Evolutionary conservation across 352 stramenopile genomes (phyloP), one percentile per base, ranked within the genome.

Genomic region (Phytophthora litchii): DNA sequence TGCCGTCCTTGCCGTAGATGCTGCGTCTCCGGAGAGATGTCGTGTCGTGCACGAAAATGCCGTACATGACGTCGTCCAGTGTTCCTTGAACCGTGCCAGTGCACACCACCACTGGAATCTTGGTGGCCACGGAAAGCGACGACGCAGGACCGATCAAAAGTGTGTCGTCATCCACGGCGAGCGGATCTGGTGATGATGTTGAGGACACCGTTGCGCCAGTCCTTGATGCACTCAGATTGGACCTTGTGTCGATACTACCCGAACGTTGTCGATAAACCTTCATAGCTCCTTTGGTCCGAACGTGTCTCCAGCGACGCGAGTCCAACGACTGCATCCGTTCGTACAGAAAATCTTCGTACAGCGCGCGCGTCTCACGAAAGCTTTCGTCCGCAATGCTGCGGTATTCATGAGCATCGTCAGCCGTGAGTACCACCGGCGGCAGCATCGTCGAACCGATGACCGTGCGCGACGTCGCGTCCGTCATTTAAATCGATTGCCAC

Each of bases 51-150:
- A 70, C 70, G 21, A 70, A 65, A 25, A 52, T 57, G 23, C 75
- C 77, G 50, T 86, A 88, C 49, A 87, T 63, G 14, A 68, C 60
- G 46, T 89, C 80, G 20, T 88, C 77, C 13, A 89, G 31, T 14
- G 64, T 72, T 16, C 80, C 77, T 7, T 74, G 59, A 7, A 78
- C 47, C 9, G 60, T 70, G 4, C 72, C 74, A 3, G 51, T 70
- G 20, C 53, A 60, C n/a, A 82, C 14, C 25, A 79, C 66, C 10
- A 75, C 38, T 0, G 68, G 72, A 42, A 76, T 65, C 11, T 70
- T 68, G 17, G 64, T 75, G 47, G 66, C 80, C 4, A 74, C 76
- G 0, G 78, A 76, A 29, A 85, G 56, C 0, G 72, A 66, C 13
- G 74, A 68, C 21, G 67, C 74, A 19, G 78, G 78, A 0, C 74